phyloP scores from a whole-genome alignment of 805 yeast species.

The Cyberlindnera maclurae region DNA sequence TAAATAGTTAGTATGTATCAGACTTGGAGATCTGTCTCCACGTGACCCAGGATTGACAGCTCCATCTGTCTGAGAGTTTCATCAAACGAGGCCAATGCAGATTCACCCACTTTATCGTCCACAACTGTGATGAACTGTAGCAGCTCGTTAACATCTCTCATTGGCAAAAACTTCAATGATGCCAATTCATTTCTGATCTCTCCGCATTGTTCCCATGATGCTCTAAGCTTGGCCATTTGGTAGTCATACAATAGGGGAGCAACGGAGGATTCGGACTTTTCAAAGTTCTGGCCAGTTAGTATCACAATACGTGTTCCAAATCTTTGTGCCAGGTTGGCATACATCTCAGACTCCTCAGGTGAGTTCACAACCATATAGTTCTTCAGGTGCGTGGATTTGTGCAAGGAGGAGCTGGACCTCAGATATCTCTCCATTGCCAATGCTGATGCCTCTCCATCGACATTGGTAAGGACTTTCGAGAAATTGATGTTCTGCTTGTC shows the following conservation, averaged over 20 bases:
- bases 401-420: conserved; percentile 5
- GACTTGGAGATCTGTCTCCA: conserved; percentile 9
- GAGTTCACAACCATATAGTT: conserved; percentile 18
- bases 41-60: conserved; percentile 14
- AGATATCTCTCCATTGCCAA: conserved; percentile 9
- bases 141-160: conserved; percentile 5
- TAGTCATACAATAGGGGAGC: conserved; percentile 8
- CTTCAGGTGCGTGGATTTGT: conserved; percentile 5
- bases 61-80: conserved; percentile 15
- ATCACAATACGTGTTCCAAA: conserved; percentile 16
- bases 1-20: conserved; percentile 3
- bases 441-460: conserved; percentile 2
- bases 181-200: conserved; percentile 2
- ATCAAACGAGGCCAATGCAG: conserved; percentile 5
- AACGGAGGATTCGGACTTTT: conserved; percentile 15
- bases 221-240: conserved; percentile 5
- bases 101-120: background rate
- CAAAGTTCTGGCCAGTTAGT: conserved; percentile 13
- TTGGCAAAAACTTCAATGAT: conserved; percentile 6
- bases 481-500: conserved; percentile 7
- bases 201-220: conserved; percentile 7
- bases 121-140: conserved; percentile 1
- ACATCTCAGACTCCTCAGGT: conserved; percentile 18
- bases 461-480: conserved; percentile 9
- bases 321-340: conserved; percentile 13